Percentiles rank a stretch among this genome's conserved stretches.
Evolutionary conservation across 352 stramenopile genomes (phyloP).

Genomic region (Aphanomyces cochlioides): DNA sequence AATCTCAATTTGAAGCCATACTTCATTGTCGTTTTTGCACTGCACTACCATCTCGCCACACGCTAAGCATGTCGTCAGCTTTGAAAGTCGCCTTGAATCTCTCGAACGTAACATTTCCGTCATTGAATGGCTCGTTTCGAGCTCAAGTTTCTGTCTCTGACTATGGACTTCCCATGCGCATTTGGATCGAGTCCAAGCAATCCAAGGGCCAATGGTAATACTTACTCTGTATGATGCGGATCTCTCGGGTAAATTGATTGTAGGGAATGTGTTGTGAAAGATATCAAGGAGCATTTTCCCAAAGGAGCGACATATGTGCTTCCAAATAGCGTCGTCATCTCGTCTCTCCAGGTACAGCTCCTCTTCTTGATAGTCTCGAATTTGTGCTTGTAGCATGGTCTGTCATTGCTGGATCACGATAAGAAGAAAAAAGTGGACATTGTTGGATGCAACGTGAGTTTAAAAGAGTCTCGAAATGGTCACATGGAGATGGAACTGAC

Average conservation of each 20-base stretch:
- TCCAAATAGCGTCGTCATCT: not conserved
- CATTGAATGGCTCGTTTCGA: not conserved
- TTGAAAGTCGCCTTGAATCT: not conserved
- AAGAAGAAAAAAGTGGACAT: too few species aligned
- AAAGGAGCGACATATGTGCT: not conserved
- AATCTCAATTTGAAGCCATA: too few species aligned
- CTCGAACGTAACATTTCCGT: not conserved
- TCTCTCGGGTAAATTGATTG: too few species aligned
- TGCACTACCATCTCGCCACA: too few species aligned
- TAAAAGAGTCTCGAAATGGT: not conserved
- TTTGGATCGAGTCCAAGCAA: not conserved
- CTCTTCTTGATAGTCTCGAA: too few species aligned
- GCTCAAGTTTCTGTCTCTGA: not conserved
- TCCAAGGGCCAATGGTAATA: not conserved
- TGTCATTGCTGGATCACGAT: too few species aligned
- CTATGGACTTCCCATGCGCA: not conserved
- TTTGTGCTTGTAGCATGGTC: too few species aligned
- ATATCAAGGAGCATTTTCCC: not conserved
- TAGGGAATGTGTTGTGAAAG: not conserved
- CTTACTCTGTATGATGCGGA: too few species aligned
- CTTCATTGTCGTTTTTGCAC: too few species aligned
- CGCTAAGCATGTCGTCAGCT: too few species aligned
- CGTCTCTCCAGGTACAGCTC: not conserved
- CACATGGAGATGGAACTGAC: not conserved
- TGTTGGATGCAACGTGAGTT: not conserved